These are phyloP conservation scores for Knufia fluminis DNA, from an alignment of 2,329 filamentous ascomycete genomes.

Conservation along the genomic window DNA sequence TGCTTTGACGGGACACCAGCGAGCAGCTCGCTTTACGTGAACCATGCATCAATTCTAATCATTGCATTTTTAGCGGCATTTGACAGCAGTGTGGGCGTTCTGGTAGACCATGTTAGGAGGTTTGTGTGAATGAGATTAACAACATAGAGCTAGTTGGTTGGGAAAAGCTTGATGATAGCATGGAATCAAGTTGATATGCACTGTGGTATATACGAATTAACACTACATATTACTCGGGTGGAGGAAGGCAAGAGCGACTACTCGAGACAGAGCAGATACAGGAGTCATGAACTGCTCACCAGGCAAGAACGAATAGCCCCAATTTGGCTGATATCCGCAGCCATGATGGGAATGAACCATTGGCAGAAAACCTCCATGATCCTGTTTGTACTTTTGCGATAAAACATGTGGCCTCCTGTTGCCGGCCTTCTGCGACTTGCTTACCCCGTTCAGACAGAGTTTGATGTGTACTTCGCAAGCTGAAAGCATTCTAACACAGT, in stretches of 20 bases:
- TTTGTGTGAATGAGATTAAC: not conserved
- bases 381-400: not conserved
- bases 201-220: constrained; percentile 6
- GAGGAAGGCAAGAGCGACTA: not conserved
- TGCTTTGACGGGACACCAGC: not conserved
- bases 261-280: too few relatives aligned
- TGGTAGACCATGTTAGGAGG: constrained; percentile 2
- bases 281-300: too few relatives aligned
- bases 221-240: not conserved
- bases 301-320: not conserved
- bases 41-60: constrained; percentile 6
- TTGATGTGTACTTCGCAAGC: too few relatives aligned
- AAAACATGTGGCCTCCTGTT: not conserved
- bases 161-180: constrained; percentile 45
- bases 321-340: too few relatives aligned
- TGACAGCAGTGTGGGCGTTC: constrained; percentile 1
- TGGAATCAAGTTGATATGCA: constrained; percentile 47
- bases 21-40: not conserved
- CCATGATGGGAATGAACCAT: not conserved
- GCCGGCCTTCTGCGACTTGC: too few relatives aligned
- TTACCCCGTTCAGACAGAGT: too few relatives aligned
- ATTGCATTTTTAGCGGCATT: constrained; percentile 9
- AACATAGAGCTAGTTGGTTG: not conserved
- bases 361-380: not conserved
- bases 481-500: too few relatives aligned